Base-by-base conservation (phyloP, 371 early-diverging fungal species). In the Coemansia linderi region DNA sequence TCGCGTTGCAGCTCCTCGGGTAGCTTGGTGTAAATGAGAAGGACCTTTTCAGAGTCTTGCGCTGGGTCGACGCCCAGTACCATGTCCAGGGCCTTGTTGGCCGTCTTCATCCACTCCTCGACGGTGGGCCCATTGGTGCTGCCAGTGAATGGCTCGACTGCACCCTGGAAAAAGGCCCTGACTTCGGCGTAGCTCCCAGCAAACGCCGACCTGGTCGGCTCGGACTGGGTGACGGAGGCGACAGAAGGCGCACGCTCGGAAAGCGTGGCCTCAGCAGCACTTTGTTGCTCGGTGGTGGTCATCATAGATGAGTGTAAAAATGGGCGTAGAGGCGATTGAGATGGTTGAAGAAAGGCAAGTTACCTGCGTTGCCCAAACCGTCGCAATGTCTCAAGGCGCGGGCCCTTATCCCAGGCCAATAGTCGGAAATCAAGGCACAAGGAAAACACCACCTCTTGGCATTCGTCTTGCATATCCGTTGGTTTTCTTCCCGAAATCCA, bases 1-100 rank as follows among this genome's bases (percentile, higher is more conserved):
- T 52, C 54, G 31, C 54, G 54, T 15, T 52, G 54, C 54, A 29
- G 54, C 54, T 52, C 54, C 54, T 52, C 54, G 31, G 54, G 54
- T 15, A 52, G 17, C 29, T 52, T 52, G 54, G 54, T 52, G 31
- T 31, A 52, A 31, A 52, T 29, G 2, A 52, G 54, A 29, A 52
- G 54, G 15, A 52, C 54, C 17, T 52, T 52, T 15, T 52, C 54
- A 17, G 54, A 52, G 54, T 52, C 31, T 15, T 52, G 54, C 29
- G 54, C 54, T 52, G 54, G 54, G 31, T 52, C 54, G 17, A 52
- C 54, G 31, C 54, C 54, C 13, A 52, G 54, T 6, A 52, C 54
- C 54, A 52, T 52, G 7, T 52, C 54, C 54, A 52, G 54, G 22
- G 54, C 54, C 31, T 52, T 52, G 54, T 52, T 52, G 29, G 54